A percentile compares a stretch with the other conserved stretches of the same genome.
Evolutionary conservation across 805 yeast species (phyloP).

Genomic region (Ogataea ramenticola): DNA sequence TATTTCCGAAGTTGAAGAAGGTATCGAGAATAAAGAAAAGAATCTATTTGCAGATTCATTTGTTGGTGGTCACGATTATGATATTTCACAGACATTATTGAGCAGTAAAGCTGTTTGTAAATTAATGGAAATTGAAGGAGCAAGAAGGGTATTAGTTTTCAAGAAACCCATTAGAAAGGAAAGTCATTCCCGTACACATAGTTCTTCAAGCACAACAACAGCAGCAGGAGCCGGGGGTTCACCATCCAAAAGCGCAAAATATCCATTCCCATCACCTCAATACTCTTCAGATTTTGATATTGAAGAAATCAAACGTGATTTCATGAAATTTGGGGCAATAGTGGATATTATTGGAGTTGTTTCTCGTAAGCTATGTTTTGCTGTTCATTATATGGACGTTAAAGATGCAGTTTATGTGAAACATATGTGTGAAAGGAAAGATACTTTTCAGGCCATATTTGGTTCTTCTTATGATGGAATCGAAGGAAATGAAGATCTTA

Average conservation of each 20-base stretch:
- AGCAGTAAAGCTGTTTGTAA: conserved; percentile 16
- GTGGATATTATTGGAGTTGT: conserved; percentile 60
- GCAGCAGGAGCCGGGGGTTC: too few relatives aligned
- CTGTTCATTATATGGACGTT: conserved; percentile 53
- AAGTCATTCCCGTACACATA: conserved; percentile 17
- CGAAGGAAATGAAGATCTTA: conserved; percentile 1
- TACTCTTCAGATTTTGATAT: conserved; percentile 41
- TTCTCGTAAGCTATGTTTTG: conserved; percentile 55
- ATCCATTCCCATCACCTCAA: conserved; percentile 31
- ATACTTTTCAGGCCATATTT: too few relatives aligned
- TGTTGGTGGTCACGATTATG: too few relatives aligned
- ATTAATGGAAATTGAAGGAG: conserved; percentile 32
- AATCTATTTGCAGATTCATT: too few relatives aligned
- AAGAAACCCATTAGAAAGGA: conserved; percentile 26
- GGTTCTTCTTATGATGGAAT: too few relatives aligned
- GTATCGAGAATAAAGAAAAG: too few relatives aligned
- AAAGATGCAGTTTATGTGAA: conserved; percentile 55
- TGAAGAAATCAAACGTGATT: conserved; percentile 38
- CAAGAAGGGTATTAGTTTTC: conserved; percentile 49
- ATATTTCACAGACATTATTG: too few relatives aligned
- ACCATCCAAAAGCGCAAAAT: not conserved
- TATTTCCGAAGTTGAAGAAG: not conserved
- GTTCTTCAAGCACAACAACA: not conserved
- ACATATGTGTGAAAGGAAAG: conserved; percentile 28
- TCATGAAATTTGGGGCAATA: conserved; percentile 49